A percentile compares a stretch with the other conserved stretches of the same genome.
These are phyloP conservation scores for Lichtheimia ornata DNA, from an alignment of 371 early-diverging fungal species.

Conservation along the genomic window DNA sequence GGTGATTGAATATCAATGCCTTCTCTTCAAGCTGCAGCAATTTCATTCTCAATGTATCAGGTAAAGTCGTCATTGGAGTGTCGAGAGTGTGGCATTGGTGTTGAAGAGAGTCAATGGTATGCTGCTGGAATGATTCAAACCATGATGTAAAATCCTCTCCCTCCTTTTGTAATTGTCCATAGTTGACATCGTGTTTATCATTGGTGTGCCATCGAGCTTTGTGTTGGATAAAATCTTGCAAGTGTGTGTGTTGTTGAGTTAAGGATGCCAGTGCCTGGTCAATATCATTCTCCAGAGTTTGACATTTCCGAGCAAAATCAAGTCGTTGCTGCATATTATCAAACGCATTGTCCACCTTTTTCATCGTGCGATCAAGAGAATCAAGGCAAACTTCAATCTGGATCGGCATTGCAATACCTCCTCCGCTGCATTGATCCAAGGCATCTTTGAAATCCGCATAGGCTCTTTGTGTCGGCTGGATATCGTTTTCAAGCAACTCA, in stretches of 20 bases:
- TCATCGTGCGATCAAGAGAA: conserved; percentile 16
- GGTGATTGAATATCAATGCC: conserved; percentile 1
- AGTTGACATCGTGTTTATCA: not conserved
- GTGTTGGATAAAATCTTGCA: conserved; percentile 36
- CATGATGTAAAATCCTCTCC: too few relatives aligned
- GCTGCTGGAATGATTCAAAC: not conserved
- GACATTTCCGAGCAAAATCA: conserved; percentile 8
- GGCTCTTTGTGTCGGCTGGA: not conserved
- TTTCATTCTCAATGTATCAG: not conserved
- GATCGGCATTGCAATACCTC: conserved; percentile 19
- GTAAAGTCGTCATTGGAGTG: too few relatives aligned
- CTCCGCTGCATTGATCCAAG: not conserved
- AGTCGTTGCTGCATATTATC: conserved; percentile 25
- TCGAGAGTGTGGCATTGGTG: not conserved
- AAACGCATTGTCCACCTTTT: conserved; percentile 29
- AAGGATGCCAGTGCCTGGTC: conserved; percentile 23
- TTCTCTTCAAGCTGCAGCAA: not conserved
- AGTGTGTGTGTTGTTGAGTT: conserved; percentile 8
- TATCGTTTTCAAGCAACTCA: not conserved
- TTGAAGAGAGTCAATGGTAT: not conserved
- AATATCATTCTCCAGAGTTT: conserved; percentile 16
- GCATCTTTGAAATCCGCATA: not conserved
- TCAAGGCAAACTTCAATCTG: conserved; percentile 40
- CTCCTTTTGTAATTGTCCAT: too few relatives aligned
- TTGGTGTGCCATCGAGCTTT: conserved; percentile 39